Evolutionary conservation across 1,284 basidiomycete genomes (phyloP).

Genomic region (Cutaneotrichosporon mucoides): DNA sequence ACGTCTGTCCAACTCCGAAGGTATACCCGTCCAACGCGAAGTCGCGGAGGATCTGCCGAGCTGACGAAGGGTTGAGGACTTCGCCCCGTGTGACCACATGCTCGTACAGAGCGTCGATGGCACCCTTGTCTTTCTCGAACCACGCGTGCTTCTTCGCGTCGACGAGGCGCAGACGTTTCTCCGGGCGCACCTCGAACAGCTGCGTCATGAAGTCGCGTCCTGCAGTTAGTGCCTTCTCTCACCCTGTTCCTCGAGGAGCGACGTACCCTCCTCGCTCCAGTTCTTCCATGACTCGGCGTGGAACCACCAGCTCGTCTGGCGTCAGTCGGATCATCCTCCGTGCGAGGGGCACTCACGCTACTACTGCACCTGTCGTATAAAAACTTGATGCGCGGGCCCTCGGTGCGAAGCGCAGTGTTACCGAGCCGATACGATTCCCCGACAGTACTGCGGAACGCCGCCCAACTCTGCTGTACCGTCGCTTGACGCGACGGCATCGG

Average conservation of each 20-base stretch:
- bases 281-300: neutral
- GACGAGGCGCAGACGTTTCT: slow-evolving; percentile 1
- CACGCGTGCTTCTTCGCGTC: slow-evolving; percentile 6
- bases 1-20: too few species aligned
- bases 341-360: neutral
- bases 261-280: neutral
- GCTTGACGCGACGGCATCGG: neutral
- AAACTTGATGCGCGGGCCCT: neutral
- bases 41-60: too few species aligned
- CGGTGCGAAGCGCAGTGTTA: neutral
- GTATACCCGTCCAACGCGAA: too few species aligned
- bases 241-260: too few species aligned
- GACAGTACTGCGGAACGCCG: neutral
- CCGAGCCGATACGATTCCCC: neutral
- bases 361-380: neutral
- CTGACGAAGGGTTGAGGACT: neutral
- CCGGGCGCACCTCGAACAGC: slow-evolving; percentile 1
- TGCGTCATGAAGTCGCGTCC: slow-evolving; percentile 5
- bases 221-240: neutral
- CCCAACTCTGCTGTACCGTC: neutral
- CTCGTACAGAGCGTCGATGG: slow-evolving; percentile 9
- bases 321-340: neutral
- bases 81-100: slow-evolving; percentile 10
- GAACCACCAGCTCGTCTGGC: neutral
- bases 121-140: slow-evolving; percentile 4